Evolutionary conservation across 768 basidiomycete genomes (phyloP).

Genomic region (Boletales sp.): DNA sequence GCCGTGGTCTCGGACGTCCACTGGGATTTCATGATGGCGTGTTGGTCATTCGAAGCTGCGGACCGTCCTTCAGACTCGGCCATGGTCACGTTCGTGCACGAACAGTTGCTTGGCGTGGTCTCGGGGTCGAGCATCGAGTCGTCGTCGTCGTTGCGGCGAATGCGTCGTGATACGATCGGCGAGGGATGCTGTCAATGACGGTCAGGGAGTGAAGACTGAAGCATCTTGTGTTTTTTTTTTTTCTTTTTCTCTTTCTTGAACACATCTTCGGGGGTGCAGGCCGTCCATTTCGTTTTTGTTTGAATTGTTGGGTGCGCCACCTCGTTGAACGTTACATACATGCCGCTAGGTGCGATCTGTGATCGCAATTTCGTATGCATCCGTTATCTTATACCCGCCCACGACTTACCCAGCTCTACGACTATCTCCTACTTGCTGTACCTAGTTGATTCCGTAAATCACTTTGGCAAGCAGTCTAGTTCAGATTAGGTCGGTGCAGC

Average conservation of each 20-base stretch:
- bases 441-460: not conserved
- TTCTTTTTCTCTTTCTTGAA: too few species aligned
- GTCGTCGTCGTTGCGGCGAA: not conserved
- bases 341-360: too few species aligned
- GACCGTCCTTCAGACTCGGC: conserved; percentile 32
- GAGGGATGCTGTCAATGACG: not conserved
- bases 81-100: conserved; percentile 20
- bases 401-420: not conserved
- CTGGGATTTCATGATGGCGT: conserved; percentile 22
- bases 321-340: too few species aligned
- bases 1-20: conserved; percentile 12
- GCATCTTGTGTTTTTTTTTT: too few species aligned
- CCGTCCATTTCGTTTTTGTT: too few species aligned
- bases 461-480: too few species aligned
- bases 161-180: not conserved
- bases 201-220: not conserved
- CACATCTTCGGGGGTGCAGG: too few species aligned
- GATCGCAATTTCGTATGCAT: too few species aligned
- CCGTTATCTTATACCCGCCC: too few species aligned
- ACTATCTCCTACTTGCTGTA: not conserved
- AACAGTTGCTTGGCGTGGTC: conserved; percentile 10
- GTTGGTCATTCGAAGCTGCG: conserved; percentile 27
- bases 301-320: too few species aligned
- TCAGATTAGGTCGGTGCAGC: too few species aligned
- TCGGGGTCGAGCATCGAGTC: not conserved